A percentile compares a stretch with the other conserved stretches of the same genome.
Evolutionary conservation across 129 eudicot genomes (phyloP).

Genomic region (Deinandra increscens): DNA sequence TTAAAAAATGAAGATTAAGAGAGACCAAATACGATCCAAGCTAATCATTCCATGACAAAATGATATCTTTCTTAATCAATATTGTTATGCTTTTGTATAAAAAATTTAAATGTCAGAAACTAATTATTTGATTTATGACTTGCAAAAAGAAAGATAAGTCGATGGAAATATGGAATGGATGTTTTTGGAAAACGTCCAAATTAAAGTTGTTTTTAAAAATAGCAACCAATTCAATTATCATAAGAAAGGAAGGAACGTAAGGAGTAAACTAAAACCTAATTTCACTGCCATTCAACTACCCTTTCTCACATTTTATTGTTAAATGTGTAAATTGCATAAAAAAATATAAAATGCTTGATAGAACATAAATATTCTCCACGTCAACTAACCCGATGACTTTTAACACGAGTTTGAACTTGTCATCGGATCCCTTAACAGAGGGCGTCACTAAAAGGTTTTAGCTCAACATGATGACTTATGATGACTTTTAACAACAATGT

Average conservation of each 20-base stretch:
- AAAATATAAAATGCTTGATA: no score
- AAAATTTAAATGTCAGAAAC: conserved; percentile 35
- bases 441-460: conserved; percentile 2
- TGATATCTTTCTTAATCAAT: background rate
- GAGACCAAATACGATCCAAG: background rate
- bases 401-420: conserved; percentile 4
- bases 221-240: conserved; percentile 6
- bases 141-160: conserved; percentile 31
- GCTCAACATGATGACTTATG: conserved; percentile 24
- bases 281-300: background rate
- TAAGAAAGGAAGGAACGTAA: background rate
- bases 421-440: conserved; percentile 28
- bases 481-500: conserved; percentile 26
- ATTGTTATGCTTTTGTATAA: conserved; percentile 11
- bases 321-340: no score
- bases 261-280: conserved; percentile 24
- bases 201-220: background rate
- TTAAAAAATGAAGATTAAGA: background rate
- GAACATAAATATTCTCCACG: no score
- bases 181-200: conserved; percentile 1
- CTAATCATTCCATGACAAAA: background rate
- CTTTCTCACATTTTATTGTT: no score
- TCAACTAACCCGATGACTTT: background rate
- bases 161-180: background rate
- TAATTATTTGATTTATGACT: conserved; percentile 41